Conservation (phyloP, 208 protist genomes). For the Strigomonas oncopelti region DNA sequence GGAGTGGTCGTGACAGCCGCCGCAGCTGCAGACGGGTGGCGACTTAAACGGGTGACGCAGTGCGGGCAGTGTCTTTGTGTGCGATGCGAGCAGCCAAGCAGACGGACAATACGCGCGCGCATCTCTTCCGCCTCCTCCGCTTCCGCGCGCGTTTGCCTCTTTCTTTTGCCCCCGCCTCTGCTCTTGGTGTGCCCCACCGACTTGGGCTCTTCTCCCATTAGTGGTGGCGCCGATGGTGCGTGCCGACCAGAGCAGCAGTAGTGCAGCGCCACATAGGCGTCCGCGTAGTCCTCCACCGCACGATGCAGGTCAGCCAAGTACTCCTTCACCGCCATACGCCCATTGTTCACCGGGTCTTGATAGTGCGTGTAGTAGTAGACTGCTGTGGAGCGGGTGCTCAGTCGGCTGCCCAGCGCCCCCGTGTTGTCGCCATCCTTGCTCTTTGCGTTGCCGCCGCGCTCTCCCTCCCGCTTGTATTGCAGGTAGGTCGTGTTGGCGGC, state of each 20-base stretch:
- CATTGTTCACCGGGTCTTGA: background rate
- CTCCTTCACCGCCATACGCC: background rate
- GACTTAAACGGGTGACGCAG: background rate
- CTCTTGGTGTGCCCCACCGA: background rate
- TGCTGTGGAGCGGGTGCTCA: no score
- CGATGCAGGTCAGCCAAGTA: background rate
- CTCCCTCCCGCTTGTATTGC: background rate
- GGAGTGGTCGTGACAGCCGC: no score
- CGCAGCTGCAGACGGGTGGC: no score
- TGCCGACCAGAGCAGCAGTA: background rate
- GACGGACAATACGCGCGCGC: background rate
- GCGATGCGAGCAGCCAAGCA: conserved; percentile 27
- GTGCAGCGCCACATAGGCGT: background rate
- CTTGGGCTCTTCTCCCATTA: background rate
- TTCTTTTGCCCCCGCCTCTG: background rate
- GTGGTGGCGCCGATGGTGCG: no score
- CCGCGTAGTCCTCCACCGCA: background rate
- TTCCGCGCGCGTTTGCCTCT: no score
- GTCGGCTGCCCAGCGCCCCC: no score
- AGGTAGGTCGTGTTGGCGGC: background rate
- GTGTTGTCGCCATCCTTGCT: no score
- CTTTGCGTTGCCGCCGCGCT: no score
- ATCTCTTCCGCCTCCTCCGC: background rate
- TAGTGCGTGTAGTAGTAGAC: background rate
- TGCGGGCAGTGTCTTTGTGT: conserved; percentile 37